phyloP scores from a whole-genome alignment of 73 alveolate genomes.

The Paramecium biaurelia region DNA sequence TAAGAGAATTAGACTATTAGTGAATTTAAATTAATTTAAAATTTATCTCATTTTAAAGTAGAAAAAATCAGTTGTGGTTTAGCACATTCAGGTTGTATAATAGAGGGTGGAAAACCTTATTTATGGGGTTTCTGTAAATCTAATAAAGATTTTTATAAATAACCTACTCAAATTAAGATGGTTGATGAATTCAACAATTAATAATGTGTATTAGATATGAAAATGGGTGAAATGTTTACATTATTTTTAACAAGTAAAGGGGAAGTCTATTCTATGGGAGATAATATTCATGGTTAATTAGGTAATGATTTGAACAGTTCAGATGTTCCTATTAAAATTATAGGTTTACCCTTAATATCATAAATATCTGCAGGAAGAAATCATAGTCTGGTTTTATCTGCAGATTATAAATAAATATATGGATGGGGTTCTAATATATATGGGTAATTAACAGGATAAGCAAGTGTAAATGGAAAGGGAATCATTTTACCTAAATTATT shows the following conservation, averaged over 20 bases:
- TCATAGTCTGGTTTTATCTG: conserved; percentile 74
- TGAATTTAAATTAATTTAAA: conserved; percentile 48
- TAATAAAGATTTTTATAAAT: conserved; percentile 28
- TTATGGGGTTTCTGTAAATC: conserved; percentile 53
- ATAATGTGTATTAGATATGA: conserved; percentile 49
- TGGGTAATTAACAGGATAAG: conserved; percentile 70
- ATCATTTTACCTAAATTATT: not conserved
- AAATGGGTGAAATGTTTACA: conserved; percentile 59
- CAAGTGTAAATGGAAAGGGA: not conserved
- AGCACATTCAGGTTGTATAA: conserved; percentile 56
- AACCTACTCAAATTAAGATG: conserved; percentile 25
- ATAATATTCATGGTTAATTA: conserved; percentile 87
- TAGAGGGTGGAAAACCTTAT: conserved; percentile 49
- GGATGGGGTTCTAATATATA: conserved; percentile 82
- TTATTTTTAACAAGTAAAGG: conserved; percentile 56
- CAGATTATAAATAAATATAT: conserved; percentile 65
- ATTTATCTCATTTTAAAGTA: not conserved
- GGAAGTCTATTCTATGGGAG: conserved; percentile 91
- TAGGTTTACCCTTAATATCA: conserved; percentile 64
- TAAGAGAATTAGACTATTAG: conserved; percentile 50
- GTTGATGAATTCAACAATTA: not conserved
- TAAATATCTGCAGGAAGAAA: conserved; percentile 79
- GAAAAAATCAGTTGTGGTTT: conserved; percentile 62
- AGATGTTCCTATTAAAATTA: conserved; percentile 19
- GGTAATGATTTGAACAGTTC: conserved; percentile 86